Base-by-base conservation (phyloP, 2,329 filamentous ascomycete genomes). In the Acephala macrosclerotiorum region DNA sequence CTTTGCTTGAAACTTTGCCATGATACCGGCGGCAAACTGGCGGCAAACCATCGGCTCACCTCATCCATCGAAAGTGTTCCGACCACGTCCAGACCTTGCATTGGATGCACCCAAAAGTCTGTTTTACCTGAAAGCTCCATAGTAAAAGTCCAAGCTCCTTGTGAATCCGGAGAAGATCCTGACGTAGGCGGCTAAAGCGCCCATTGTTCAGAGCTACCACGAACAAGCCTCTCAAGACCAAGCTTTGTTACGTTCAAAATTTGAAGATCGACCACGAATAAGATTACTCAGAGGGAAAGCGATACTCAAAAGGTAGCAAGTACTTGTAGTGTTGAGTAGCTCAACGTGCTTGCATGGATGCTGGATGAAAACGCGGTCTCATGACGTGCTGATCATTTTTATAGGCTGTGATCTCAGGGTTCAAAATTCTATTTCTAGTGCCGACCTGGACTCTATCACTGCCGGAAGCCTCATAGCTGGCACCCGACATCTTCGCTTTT, bases 111-210 rank as follows among this genome's bases (percentile, higher is more conserved):
- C 4, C 29, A 33, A 5, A 29, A 29, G 12, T 16, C 11, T 53
- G 49, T 53, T 25, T 53, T 25, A 53, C 25, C 14, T 53, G 49
- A 33, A 29, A 51, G 18, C 47, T 53, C 49, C 49, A 53, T 25
- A 26, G 18, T 29, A 53, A 53, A 40, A 22, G 61, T 59, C 56
- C 61, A 63, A 63, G 61, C 61, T 63, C 45, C 22, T 35, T 33
- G 42, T 20, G 45, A 63, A 35, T 47, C 56, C 12, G 55, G 29
- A 45, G 49, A 49, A 26, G 45, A 51, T 63, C 33, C 35, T 58
- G 40, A 63, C 61, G 61, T 57, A 59, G 55, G 61, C 61, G 61
- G 61, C 61, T 63, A 63, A n/a, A 40, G n/a, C 49, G 26, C 58
- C 4, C n/a, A 12, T 22, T 25, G 20, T 33, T n/a, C 8, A 49